A percentile compares a stretch with the other conserved stretches of the same genome.
These are phyloP conservation scores for Cryptosporidium sp. DNA, from an alignment of 169 alveolate genomes.

Conservation along the genomic window DNA sequence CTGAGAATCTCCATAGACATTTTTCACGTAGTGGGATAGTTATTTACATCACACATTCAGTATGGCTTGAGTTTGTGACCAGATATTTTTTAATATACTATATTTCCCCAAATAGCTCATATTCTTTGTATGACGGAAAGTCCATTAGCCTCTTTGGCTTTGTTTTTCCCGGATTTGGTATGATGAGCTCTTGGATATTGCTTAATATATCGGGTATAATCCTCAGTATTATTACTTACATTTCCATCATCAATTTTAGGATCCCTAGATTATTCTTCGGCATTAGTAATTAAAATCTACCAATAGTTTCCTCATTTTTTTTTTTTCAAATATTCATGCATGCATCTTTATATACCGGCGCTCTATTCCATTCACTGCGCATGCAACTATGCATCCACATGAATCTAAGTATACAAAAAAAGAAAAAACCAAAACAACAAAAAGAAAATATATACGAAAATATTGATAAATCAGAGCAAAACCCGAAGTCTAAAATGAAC, in stretches of 20 bases:
- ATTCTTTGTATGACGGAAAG: conserved; percentile 61
- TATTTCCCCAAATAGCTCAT: conserved; percentile 38
- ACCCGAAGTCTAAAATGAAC: not conserved
- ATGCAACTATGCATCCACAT: not conserved
- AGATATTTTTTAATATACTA: conserved; percentile 18
- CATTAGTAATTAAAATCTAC: not conserved
- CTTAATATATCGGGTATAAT: not conserved
- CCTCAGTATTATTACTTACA: conserved; percentile 38
- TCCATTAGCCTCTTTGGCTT: conserved; percentile 12
- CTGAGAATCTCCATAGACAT: conserved; percentile 22
- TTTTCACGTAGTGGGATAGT: conserved; percentile 64
- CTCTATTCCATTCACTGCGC: not conserved
- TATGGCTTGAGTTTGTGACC: conserved; percentile 58
- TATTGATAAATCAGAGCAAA: not conserved
- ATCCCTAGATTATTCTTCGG: conserved; percentile 22
- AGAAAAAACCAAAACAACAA: not conserved
- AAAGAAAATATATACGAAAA: not conserved
- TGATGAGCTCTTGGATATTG: conserved; percentile 26
- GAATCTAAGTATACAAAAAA: not conserved
- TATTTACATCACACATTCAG: conserved; percentile 61
- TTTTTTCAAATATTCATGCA: not conserved
- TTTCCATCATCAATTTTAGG: conserved; percentile 10
- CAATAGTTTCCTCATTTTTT: not conserved
- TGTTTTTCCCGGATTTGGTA: conserved; percentile 50
- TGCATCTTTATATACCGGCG: not conserved